Evolutionary conservation across 176 grass and related monocot genomes (phyloP).

Genomic region (Areca catechu): DNA sequence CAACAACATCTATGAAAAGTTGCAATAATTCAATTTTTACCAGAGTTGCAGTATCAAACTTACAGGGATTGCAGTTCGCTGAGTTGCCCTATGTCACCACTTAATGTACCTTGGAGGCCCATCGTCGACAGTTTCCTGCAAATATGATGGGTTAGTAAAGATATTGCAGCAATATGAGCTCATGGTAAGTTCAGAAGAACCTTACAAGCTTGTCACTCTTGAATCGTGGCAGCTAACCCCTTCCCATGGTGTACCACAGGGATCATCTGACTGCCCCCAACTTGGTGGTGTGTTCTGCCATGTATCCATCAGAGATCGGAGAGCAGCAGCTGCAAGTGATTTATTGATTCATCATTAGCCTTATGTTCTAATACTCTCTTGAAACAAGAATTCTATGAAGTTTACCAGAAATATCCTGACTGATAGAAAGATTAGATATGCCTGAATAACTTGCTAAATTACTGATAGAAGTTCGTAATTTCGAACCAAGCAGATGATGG

Average conservation of each 20-base stretch:
- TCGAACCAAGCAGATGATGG: no score
- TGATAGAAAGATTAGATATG: no score
- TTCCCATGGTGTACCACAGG: conserved; percentile 47
- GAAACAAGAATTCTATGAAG: no score
- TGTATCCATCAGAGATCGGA: conserved; percentile 37
- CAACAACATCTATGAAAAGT: no score
- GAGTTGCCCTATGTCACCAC: conserved; percentile 46
- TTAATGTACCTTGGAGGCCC: conserved; percentile 39
- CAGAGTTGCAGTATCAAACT: conserved; percentile 20
- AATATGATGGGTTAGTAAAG: conserved; percentile 7
- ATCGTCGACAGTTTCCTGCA: conserved; percentile 58
- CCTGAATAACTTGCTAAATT: no score
- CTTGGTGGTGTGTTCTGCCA: conserved; percentile 52
- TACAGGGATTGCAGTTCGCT: conserved; percentile 40
- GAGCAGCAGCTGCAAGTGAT: conserved; percentile 30
- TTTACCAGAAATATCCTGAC: no score
- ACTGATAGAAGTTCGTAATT: no score
- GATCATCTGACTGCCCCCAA: conserved; percentile 50
- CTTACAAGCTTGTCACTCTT: conserved; percentile 58
- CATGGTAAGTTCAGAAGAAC: background rate
- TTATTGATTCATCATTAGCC: background rate
- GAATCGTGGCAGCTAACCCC: conserved; percentile 35
- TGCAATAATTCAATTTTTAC: background rate
- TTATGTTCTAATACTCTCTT: no score
- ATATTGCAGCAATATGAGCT: background rate